Conservation (phyloP, 2,329 filamentous ascomycete genomes). For the Diaporthe nobilis region DNA sequence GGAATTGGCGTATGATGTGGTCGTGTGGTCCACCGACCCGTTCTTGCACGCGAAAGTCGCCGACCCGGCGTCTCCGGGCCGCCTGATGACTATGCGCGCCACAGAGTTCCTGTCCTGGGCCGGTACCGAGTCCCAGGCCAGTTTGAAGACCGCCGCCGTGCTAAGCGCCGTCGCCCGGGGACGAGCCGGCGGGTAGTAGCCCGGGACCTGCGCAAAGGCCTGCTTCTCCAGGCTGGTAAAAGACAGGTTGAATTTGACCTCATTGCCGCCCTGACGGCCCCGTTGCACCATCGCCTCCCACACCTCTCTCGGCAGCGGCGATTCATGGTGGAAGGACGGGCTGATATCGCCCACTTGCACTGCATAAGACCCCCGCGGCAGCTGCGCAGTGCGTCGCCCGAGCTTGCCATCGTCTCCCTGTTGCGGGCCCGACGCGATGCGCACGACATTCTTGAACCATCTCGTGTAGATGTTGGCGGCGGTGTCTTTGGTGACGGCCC, state of each 20-base stretch:
- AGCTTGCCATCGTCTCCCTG: background rate
- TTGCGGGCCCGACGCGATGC: conserved; percentile 2
- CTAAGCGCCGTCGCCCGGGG: background rate
- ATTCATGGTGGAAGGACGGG: conserved; percentile 2
- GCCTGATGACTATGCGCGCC: conserved; percentile 1
- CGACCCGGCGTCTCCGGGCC: background rate
- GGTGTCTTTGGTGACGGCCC: background rate
- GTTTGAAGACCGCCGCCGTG: background rate
- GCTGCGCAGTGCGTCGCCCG: background rate
- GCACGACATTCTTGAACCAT: conserved; percentile 34
- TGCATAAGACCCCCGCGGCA: background rate
- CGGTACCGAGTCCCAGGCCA: conserved; percentile 11
- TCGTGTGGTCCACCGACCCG: background rate
- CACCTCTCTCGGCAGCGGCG: conserved; percentile 23
- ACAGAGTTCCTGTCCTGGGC: background rate
- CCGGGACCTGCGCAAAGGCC: background rate
- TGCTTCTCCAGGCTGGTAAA: background rate
- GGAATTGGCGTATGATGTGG: background rate
- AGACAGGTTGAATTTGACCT: background rate
- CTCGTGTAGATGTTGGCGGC: conserved; percentile 3
- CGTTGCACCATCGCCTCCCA: conserved; percentile 22
- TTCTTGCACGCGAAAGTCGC: background rate
- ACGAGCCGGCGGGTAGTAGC: background rate
- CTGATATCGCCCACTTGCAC: background rate
- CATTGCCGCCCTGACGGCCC: background rate